These are phyloP conservation scores for Apiotrichum siamense DNA, from an alignment of 1,284 basidiomycete genomes.

Conservation along the genomic window DNA sequence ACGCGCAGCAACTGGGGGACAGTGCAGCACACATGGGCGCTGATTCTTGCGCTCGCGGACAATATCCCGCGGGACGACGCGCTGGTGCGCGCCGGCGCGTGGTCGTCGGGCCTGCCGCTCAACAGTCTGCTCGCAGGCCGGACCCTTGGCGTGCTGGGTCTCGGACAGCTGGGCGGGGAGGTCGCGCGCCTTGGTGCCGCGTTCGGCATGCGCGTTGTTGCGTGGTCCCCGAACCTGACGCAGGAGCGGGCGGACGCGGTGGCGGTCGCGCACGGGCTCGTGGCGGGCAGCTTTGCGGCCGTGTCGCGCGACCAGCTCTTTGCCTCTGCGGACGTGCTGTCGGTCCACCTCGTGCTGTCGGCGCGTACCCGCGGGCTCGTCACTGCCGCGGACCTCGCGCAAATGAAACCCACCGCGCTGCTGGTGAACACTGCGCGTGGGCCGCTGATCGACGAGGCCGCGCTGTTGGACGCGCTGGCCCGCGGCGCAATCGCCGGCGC, in stretches of 20 bases:
- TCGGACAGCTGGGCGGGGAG: constrained; percentile 54
- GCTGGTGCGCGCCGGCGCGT: constrained; percentile 22
- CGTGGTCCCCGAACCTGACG: constrained; percentile 61
- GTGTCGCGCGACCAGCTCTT: constrained; percentile 55
- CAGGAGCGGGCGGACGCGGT: constrained; percentile 55
- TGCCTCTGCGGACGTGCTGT: constrained; percentile 49
- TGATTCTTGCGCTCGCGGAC: constrained; percentile 56
- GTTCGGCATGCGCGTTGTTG: constrained; percentile 58
- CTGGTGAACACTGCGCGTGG: constrained; percentile 27
- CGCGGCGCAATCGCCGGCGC: constrained; percentile 31
- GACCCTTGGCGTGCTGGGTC: constrained; percentile 57
- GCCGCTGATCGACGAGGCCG: constrained; percentile 20
- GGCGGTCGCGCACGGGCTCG: constrained; percentile 49
- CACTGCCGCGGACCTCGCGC: constrained; percentile 7
- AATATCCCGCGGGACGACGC: constrained; percentile 54
- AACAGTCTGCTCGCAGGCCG: constrained; percentile 43
- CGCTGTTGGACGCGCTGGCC: constrained; percentile 46
- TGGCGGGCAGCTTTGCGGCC: constrained; percentile 24
- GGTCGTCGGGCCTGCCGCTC: constrained; percentile 15
- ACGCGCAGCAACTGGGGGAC: constrained; percentile 3
- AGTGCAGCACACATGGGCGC: constrained; percentile 54
- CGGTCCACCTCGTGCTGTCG: constrained; percentile 1
- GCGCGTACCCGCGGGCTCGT: not conserved
- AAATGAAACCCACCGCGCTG: constrained; percentile 20
- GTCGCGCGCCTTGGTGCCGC: constrained; percentile 52